Conservation (phyloP, 768 basidiomycete species). For the Melanogaster broomeanus region DNA sequence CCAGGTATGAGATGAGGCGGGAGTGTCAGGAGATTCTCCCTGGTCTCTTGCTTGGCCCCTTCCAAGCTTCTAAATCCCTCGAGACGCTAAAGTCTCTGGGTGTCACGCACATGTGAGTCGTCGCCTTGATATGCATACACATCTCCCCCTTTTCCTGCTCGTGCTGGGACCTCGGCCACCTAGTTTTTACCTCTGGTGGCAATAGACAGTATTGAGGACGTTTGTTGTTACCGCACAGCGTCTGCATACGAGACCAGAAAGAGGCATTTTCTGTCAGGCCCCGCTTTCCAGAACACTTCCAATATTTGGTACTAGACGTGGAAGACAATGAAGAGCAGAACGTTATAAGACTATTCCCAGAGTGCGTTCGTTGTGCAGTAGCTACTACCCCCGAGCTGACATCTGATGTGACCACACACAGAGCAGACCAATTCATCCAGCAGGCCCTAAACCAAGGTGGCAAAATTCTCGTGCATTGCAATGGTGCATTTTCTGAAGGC, state of each 20-base stretch:
- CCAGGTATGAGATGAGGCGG: slow-evolving; percentile 92
- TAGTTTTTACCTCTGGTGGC: background rate
- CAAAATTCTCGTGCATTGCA: slow-evolving; percentile 86
- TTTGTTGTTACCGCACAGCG: too few species aligned
- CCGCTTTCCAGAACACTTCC: slow-evolving; percentile 77
- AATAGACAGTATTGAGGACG: background rate
- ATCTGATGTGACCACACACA: slow-evolving; percentile 29
- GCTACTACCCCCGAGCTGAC: background rate
- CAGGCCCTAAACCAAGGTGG: slow-evolving; percentile 58
- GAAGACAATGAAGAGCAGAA: slow-evolving; percentile 96
- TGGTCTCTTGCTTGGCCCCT: slow-evolving; percentile 81
- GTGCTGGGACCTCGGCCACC: background rate
- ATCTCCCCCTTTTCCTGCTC: background rate
- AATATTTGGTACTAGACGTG: slow-evolving; percentile 81
- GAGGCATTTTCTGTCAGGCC: slow-evolving; percentile 90
- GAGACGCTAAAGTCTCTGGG: slow-evolving; percentile 62
- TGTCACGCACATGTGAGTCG: slow-evolving; percentile 78
- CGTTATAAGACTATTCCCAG: slow-evolving; percentile 87
- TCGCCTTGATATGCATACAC: background rate
- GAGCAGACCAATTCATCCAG: slow-evolving; percentile 78
- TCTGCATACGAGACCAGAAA: slow-evolving; percentile 87
- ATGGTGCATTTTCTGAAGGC: slow-evolving; percentile 50
- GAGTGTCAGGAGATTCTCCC: slow-evolving; percentile 92
- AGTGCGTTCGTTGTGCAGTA: slow-evolving; percentile 43
- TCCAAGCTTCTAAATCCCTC: slow-evolving; percentile 84